These are phyloP conservation scores for Trichophyton equinum DNA, from an alignment of 2,329 filamentous ascomycete species.

Conservation along the genomic window DNA sequence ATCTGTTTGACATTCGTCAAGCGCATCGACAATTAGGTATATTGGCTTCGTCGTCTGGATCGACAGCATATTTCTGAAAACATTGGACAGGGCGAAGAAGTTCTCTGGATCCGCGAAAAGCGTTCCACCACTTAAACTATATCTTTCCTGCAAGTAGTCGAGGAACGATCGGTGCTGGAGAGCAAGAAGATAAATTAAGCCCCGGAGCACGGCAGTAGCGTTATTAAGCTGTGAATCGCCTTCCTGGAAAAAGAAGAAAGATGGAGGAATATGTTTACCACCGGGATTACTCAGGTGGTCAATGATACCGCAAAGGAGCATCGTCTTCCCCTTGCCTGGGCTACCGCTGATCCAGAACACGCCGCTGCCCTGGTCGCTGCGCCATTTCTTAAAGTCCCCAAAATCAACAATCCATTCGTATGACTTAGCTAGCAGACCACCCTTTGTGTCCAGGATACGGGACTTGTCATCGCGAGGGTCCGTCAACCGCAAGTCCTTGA, in stretches of 20 bases:
- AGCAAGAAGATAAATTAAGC: constrained; percentile 33
- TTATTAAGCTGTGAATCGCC: constrained; percentile 28
- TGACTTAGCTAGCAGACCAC: neutral
- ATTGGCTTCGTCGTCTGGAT: constrained; percentile 20
- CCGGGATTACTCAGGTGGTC: constrained; percentile 13
- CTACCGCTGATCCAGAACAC: constrained; percentile 29
- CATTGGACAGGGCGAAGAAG: constrained; percentile 25
- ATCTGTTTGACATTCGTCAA: constrained; percentile 34
- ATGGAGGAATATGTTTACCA: constrained; percentile 3
- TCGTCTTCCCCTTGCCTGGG: constrained; percentile 31
- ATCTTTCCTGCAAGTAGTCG: constrained; percentile 19
- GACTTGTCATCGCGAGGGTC: neutral
- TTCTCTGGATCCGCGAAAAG: constrained; percentile 32
- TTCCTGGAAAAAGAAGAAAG: constrained; percentile 32
- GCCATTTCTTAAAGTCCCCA: neutral
- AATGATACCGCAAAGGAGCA: constrained; percentile 26
- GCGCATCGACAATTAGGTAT: constrained; percentile 35
- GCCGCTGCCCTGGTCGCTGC: neutral
- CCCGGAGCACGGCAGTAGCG: constrained; percentile 31
- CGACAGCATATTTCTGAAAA: constrained; percentile 31
- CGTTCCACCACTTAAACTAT: neutral
- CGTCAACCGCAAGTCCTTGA: neutral
- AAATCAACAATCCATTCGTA: neutral
- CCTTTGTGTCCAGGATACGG: neutral
- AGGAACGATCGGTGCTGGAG: constrained; percentile 23